Base-by-base conservation (phyloP, 2,329 filamentous ascomycete species). In the Ophiostoma montium region DNA sequence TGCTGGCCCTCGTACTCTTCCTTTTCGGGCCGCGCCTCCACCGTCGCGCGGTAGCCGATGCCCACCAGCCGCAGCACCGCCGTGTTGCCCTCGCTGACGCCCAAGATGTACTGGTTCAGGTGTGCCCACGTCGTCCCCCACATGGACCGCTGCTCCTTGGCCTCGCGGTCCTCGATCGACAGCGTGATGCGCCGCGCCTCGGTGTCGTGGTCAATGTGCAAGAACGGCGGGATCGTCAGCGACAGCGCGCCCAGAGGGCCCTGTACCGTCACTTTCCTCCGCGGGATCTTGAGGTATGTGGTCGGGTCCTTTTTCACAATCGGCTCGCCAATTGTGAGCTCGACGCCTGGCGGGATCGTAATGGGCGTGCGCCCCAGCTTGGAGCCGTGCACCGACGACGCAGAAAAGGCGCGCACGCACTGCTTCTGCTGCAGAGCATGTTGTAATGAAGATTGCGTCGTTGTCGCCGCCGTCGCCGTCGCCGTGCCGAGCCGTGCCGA, bases 51-150 rank as follows among this genome's bases (percentile, higher is more conserved):
- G 74, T 95, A 98, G 53, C 92, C 92, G 52, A 98, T 92, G 61
- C 92, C 92, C 27, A 96, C 88, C 48, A 98, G 75, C 55, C 90
- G 83, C 48, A 98, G 73, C 58, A 98, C 88, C 32, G 89, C 88
- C 16, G 86, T 89, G 68, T 98, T 92, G 33, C 92, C 92, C 75
- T 98, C 92, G 35, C 87, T 94, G 19, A 98, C 92, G 52, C 92
- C 92, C 54, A 88, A 79, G 53, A 98, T 84, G 70, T 94, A 80
- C 64, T 92, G 94, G 60, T 86, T 84, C 49, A 98, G 74, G 62
- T 94, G 90, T 32, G 88, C 82, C 69, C 92, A 89, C 41, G 81
- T 84, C 6, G 90, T 96, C 54, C 90, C 92, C 92, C 92, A 96
- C 89, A 96, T 96, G 65, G 85, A 85, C 62, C 82, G 82, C 67